Conservation (phyloP, 176 grass and related monocot genomes). For the Puccinellia tenuiflora region DNA sequence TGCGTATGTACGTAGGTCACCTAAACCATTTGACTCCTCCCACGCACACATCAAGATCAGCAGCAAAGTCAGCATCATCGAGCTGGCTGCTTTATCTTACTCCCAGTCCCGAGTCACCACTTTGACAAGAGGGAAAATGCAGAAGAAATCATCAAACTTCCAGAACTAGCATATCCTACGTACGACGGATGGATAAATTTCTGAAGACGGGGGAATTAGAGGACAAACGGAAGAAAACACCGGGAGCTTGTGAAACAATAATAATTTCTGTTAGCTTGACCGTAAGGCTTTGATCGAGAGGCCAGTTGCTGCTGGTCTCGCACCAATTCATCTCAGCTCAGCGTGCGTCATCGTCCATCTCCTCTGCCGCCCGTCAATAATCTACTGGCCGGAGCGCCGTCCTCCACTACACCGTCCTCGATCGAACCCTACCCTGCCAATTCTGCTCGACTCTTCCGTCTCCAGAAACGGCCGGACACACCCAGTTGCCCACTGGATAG, state of each 20-base stretch:
- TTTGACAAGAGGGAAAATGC: too few relatives aligned
- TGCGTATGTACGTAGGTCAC: background rate
- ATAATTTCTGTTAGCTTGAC: too few relatives aligned
- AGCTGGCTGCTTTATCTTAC: background rate
- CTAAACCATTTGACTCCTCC: background rate
- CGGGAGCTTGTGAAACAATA: too few relatives aligned
- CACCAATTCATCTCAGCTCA: background rate
- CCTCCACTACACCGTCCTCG: too few relatives aligned
- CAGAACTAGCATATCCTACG: too few relatives aligned
- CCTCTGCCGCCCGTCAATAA: too few relatives aligned
- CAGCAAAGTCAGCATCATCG: background rate
- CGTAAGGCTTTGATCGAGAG: too few relatives aligned
- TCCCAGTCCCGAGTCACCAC: background rate
- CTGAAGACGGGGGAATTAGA: too few relatives aligned
- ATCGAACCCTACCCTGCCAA: background rate
- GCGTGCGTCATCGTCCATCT: conserved; percentile 1
- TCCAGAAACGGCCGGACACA: background rate
- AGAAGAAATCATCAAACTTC: background rate
- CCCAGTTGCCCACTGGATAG: background rate
- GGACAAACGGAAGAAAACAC: too few relatives aligned
- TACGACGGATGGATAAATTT: too few relatives aligned
- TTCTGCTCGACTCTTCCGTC: background rate
- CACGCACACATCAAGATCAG: background rate
- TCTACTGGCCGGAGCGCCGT: too few relatives aligned
- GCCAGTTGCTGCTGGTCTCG: too few relatives aligned